Percentiles rank a stretch among this genome's conserved stretches.
Evolutionary conservation across 2,329 filamentous ascomycete genomes (phyloP).

Genomic region (Acephala macrosclerotiorum): DNA sequence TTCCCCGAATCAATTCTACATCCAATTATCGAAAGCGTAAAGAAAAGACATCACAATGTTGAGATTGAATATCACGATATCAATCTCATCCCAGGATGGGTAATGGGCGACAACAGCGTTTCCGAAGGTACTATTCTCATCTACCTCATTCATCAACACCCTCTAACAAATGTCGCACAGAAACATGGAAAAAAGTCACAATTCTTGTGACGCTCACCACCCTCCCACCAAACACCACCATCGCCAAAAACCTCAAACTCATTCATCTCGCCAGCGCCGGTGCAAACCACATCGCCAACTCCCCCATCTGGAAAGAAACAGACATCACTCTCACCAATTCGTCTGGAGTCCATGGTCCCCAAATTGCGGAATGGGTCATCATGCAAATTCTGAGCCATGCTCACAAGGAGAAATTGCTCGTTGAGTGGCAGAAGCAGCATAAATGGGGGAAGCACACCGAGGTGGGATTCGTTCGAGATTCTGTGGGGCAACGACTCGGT

Average conservation of each 20-base stretch:
- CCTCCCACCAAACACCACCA: constrained; percentile 37
- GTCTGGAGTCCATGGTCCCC: constrained; percentile 54
- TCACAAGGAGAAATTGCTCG: constrained; percentile 60
- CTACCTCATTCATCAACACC: neutral
- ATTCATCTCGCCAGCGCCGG: constrained; percentile 46
- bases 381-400: constrained; percentile 65
- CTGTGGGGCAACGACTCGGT: constrained; percentile 64
- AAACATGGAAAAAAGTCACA: constrained; percentile 41
- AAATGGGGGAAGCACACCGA: constrained; percentile 54
- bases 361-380: constrained; percentile 72
- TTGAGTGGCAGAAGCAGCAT: constrained; percentile 64
- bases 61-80: constrained; percentile 51
- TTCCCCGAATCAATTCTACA: constrained; percentile 46
- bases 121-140: constrained; percentile 34
- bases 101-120: constrained; percentile 19
- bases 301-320: constrained; percentile 44
- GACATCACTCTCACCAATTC: constrained; percentile 46
- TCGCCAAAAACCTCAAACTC: constrained; percentile 45
- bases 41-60: constrained; percentile 52
- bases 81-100: constrained; percentile 31
- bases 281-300: constrained; percentile 40
- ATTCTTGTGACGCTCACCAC: constrained; percentile 44
- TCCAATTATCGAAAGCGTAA: constrained; percentile 47
- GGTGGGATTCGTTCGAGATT: constrained; percentile 53
- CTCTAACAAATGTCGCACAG: constrained; percentile 23